Evolutionary conservation across 2,329 filamentous ascomycete species (phyloP).

Genomic region (Alternaria ventricosa): DNA sequence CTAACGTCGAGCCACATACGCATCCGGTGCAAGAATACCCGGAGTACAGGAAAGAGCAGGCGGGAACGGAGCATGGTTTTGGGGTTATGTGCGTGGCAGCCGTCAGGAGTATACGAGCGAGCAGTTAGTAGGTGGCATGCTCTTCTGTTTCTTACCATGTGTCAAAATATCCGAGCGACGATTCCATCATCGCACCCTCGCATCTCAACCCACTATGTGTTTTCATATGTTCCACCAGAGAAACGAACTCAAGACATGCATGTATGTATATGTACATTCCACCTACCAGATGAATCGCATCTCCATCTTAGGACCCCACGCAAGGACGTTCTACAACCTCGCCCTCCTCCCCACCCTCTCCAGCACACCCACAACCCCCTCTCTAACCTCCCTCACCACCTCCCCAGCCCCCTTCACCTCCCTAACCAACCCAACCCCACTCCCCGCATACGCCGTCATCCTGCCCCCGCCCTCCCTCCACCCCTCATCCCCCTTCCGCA

Average conservation of each 20-base stretch:
- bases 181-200: background rate
- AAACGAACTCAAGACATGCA: background rate
- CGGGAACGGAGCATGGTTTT: background rate
- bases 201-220: background rate
- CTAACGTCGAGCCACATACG: background rate
- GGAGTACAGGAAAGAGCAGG: background rate
- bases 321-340: background rate
- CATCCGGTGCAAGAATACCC: background rate
- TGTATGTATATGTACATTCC: background rate
- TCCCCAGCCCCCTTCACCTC: constrained; percentile 58
- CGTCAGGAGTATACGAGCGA: background rate
- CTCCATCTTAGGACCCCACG: background rate
- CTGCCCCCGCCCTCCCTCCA: constrained; percentile 57
- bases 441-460: constrained; percentile 68
- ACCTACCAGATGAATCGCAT: background rate
- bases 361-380: constrained; percentile 33
- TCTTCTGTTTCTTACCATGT: background rate
- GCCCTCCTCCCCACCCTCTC: background rate
- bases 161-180: background rate
- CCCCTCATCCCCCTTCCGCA: constrained; percentile 59
- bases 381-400: constrained; percentile 59
- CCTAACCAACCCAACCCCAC: constrained; percentile 65
- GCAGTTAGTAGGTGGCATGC: background rate
- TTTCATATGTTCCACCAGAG: background rate
- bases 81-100: background rate